Percentiles rank a stretch among this genome's conserved stretches.
These are phyloP conservation scores for Tolypocladium cylindrosporum DNA, from an alignment of 2,329 filamentous ascomycete genomes.

Conservation along the genomic window DNA sequence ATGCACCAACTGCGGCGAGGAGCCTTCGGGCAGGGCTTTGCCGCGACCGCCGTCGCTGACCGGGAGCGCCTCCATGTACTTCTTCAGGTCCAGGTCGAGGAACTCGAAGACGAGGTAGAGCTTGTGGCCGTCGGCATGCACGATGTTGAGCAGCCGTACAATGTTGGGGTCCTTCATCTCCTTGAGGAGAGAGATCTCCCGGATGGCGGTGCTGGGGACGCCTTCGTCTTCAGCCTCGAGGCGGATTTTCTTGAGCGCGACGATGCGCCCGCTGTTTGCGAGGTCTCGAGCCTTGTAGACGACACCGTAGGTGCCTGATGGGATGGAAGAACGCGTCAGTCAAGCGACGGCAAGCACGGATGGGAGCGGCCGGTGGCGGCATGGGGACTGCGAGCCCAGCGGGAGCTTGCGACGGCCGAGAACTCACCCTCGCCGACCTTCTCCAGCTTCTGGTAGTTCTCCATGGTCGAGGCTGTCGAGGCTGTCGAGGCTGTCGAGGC, in stretches of 20 bases:
- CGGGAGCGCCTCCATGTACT: slow-evolving; percentile 89
- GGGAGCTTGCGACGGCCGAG: background rate
- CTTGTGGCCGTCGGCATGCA: slow-evolving; percentile 90
- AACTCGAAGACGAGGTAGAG: slow-evolving; percentile 90
- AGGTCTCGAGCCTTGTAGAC: slow-evolving; percentile 92
- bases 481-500: background rate
- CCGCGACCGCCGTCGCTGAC: slow-evolving; percentile 76
- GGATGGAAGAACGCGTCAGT: background rate
- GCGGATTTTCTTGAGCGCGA: slow-evolving; percentile 90
- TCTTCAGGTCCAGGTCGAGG: slow-evolving; percentile 85
- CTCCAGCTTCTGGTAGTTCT: slow-evolving; percentile 94
- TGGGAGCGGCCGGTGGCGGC: background rate
- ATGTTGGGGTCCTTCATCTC: slow-evolving; percentile 92
- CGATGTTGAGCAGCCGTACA: slow-evolving; percentile 79
- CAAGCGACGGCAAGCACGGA: background rate
- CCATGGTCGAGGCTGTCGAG: slow-evolving; percentile 44
- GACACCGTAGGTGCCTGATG: slow-evolving; percentile 78
- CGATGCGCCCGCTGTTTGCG: slow-evolving; percentile 70
- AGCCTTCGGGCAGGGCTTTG: slow-evolving; percentile 73
- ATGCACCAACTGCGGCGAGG: slow-evolving; percentile 50
- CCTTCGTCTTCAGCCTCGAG: slow-evolving; percentile 93
- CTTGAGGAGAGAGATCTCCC: slow-evolving; percentile 88
- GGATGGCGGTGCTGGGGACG: slow-evolving; percentile 84
- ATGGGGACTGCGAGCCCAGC: background rate
- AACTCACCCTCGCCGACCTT: slow-evolving; percentile 86